Evolutionary conservation across 2,329 filamentous ascomycete genomes (phyloP).

Genomic region (Trichocomaceae sp.): DNA sequence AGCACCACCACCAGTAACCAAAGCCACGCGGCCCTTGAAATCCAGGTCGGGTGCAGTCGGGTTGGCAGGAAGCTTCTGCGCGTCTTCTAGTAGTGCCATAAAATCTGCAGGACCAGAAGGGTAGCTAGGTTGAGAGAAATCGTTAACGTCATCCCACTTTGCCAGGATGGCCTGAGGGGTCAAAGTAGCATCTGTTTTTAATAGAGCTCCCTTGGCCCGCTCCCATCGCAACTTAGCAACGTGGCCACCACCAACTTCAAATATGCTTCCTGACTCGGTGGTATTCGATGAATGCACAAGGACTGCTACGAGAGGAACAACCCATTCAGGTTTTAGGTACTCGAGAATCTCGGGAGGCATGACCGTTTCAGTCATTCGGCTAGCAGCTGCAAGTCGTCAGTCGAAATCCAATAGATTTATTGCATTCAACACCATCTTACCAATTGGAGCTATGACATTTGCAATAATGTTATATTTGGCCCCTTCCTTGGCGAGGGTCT

Average conservation of each 20-base stretch:
- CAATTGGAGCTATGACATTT: constrained; percentile 90
- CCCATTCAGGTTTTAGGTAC: constrained; percentile 84
- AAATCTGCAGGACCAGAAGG: constrained; percentile 84
- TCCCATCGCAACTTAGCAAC: constrained; percentile 94
- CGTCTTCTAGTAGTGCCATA: constrained; percentile 74
- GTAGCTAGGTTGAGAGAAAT: constrained; percentile 79
- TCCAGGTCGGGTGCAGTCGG: constrained; percentile 66
- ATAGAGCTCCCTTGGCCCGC: constrained; percentile 76
- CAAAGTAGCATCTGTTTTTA: constrained; percentile 81
- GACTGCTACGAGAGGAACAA: constrained; percentile 84
- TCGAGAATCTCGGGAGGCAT: constrained; percentile 91
- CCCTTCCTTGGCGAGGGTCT: constrained; percentile 96
- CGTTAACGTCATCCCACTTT: constrained; percentile 80
- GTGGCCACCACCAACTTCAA: constrained; percentile 88
- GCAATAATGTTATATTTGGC: constrained; percentile 94
- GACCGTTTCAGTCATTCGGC: constrained; percentile 89
- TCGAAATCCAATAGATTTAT: background rate
- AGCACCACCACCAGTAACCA: constrained; percentile 82
- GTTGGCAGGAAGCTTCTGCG: constrained; percentile 68
- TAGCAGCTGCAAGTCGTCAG: constrained; percentile 57
- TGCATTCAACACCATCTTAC: constrained; percentile 22
- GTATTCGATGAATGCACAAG: constrained; percentile 81
- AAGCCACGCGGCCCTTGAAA: constrained; percentile 76
- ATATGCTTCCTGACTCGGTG: constrained; percentile 78
- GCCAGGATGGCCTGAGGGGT: constrained; percentile 81